Conservation (phyloP, 164 flowering plant species). For the Kalanchoe fedtschenkoi region DNA sequence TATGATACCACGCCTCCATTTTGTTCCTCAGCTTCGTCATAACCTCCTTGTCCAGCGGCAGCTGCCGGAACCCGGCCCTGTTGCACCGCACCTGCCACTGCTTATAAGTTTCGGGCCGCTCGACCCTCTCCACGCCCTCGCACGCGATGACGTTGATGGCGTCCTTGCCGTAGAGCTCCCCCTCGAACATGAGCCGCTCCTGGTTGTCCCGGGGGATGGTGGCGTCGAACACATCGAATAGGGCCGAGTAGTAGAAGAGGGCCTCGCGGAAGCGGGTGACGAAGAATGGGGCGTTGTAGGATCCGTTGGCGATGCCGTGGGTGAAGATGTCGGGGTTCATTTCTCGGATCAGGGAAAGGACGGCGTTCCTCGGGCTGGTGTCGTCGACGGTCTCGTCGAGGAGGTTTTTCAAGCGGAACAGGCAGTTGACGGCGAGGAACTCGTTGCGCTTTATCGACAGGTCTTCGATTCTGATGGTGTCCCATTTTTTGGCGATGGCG, state of each 20-base stretch:
- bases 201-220: slow-evolving; percentile 20
- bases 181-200: slow-evolving; percentile 34
- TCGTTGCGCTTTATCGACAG: slow-evolving; percentile 26
- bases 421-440: slow-evolving; percentile 32
- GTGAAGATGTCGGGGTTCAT: slow-evolving; percentile 36
- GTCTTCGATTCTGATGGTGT: slow-evolving; percentile 33
- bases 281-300: slow-evolving; percentile 45
- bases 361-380: slow-evolving; percentile 31
- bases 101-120: slow-evolving; percentile 37
- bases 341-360: slow-evolving; percentile 32
- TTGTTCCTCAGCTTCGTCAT: slow-evolving; percentile 15
- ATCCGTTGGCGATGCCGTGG: slow-evolving; percentile 31
- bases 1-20: slow-evolving; percentile 18
- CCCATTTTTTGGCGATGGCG: slow-evolving; percentile 50
- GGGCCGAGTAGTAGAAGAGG: slow-evolving; percentile 36
- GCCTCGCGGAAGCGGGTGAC: slow-evolving; percentile 48
- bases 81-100: slow-evolving; percentile 28
- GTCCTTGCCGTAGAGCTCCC: slow-evolving; percentile 31
- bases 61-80: slow-evolving; percentile 27
- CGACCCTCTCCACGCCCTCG: slow-evolving; percentile 42
- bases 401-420: slow-evolving; percentile 26
- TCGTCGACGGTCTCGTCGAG: slow-evolving; percentile 41
- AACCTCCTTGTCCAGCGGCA: slow-evolving; percentile 14
- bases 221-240: slow-evolving; percentile 37
- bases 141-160: slow-evolving; percentile 43